phyloP scores from a whole-genome alignment of 2,329 filamentous ascomycete genomes.

The Apiospora pterosperma region DNA sequence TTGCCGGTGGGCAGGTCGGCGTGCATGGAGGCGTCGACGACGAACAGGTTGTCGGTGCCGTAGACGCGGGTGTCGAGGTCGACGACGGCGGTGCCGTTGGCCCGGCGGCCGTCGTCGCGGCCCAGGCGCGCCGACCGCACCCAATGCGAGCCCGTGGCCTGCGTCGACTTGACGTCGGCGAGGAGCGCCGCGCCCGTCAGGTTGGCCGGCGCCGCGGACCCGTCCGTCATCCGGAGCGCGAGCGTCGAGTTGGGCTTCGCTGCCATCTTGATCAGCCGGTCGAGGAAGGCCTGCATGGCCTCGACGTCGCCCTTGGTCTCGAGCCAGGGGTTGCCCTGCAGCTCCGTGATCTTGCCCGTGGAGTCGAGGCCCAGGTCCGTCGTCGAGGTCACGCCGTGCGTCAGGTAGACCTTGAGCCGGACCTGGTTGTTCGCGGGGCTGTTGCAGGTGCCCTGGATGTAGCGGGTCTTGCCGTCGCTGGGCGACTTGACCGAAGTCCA shows the following conservation, averaged over 20 bases:
- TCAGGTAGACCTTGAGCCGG: constrained; percentile 15
- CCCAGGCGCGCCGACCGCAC: constrained; percentile 12
- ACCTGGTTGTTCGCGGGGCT: constrained; percentile 8
- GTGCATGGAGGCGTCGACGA: constrained; percentile 66
- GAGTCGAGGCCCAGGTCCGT: constrained; percentile 11
- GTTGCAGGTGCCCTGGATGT: constrained; percentile 13
- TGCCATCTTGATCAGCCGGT: constrained; percentile 13
- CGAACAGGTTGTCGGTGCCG: constrained; percentile 63
- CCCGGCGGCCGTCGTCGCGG: constrained; percentile 44
- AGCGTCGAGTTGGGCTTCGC: constrained; percentile 9
- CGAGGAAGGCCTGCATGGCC: constrained; percentile 10
- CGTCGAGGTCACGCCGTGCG: constrained; percentile 15
- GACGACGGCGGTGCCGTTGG: constrained; percentile 54
- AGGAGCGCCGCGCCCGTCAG: constrained; percentile 10
- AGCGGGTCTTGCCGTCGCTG: constrained; percentile 14
- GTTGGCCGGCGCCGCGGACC: constrained; percentile 6
- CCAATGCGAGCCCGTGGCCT: constrained; percentile 12
- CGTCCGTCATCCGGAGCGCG: constrained; percentile 9
- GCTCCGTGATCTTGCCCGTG: constrained; percentile 9
- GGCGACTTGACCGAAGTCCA: constrained; percentile 35
- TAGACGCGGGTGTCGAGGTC: constrained; percentile 62
- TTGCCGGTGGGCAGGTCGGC: constrained; percentile 67
- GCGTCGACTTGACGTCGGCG: constrained; percentile 10
- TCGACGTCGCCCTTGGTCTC: constrained; percentile 13
- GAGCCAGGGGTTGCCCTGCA: constrained; percentile 12